phyloP scores from a whole-genome alignment of 2,329 filamentous ascomycete species.

The Fusarium poae region DNA sequence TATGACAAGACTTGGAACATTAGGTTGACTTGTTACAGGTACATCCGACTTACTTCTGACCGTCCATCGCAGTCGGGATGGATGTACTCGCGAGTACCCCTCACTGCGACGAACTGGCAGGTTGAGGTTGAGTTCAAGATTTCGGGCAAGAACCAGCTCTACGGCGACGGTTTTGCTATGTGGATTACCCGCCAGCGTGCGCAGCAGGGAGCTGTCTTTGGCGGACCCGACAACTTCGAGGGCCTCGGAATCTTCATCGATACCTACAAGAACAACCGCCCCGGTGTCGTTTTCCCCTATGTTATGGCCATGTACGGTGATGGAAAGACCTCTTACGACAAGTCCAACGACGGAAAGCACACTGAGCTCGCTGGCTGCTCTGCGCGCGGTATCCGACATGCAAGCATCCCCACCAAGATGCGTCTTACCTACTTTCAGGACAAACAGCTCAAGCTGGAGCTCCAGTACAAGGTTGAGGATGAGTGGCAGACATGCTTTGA shows the following conservation, averaged over 20 bases:
- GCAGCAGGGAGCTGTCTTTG: conserved; percentile 85
- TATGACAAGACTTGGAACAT: conserved; percentile 23
- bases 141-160: conserved; percentile 87
- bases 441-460: conserved; percentile 87
- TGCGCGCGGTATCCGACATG: conserved; percentile 87
- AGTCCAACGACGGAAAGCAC: conserved; percentile 92
- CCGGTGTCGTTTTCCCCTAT: conserved; percentile 94
- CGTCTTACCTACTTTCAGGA: conserved; percentile 97
- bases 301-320: conserved; percentile 99
- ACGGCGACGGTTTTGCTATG: conserved; percentile 96
- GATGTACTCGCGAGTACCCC: conserved; percentile 92
- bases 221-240: conserved; percentile 88
- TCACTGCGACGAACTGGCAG: conserved; percentile 99
- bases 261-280: conserved; percentile 99
- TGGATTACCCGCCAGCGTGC: conserved; percentile 97
- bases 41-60: conserved; percentile 92
- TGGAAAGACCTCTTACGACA: conserved; percentile 89
- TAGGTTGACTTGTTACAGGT: conserved; percentile 65
- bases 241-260: conserved; percentile 96
- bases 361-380: conserved; percentile 96
- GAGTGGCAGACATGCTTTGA: conserved; percentile 94
- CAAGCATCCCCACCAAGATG: conserved; percentile 83
- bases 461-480: conserved; percentile 92
- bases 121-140: conserved; percentile 97
- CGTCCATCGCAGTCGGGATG: conserved; percentile 91